Evolutionary conservation across 2,329 filamentous ascomycete genomes (phyloP).

Genomic region (Clonostachys solani): DNA sequence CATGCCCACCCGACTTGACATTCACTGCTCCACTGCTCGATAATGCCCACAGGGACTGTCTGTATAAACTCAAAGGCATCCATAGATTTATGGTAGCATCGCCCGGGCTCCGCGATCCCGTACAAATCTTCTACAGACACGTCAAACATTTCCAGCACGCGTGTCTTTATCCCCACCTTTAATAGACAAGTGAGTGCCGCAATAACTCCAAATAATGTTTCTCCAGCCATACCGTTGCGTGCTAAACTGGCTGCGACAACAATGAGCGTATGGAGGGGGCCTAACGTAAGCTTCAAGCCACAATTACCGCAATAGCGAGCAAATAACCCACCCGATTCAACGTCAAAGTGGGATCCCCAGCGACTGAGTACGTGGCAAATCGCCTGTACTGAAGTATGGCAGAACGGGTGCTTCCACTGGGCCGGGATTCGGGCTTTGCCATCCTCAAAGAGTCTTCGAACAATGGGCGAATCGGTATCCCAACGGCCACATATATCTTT

Average conservation of each 20-base stretch:
- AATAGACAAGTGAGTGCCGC: not conserved
- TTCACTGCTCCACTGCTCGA: no score
- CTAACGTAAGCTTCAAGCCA: not conserved
- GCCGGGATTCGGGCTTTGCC: not conserved
- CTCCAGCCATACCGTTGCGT: not conserved
- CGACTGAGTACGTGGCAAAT: not conserved
- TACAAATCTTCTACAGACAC: not conserved
- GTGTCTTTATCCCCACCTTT: accelerated
- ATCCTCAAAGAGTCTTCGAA: not conserved
- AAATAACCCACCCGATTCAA: not conserved
- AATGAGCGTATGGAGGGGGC: not conserved
- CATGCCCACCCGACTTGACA: not conserved
- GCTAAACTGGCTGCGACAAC: not conserved
- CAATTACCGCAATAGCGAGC: not conserved
- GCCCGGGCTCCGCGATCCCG: not conserved
- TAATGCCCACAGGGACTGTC: not conserved
- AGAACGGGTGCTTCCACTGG: not conserved
- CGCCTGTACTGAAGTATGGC: not conserved
- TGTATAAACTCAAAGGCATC: not conserved
- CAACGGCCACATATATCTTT: not conserved
- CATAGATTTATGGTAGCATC: not conserved
- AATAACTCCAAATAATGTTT: not conserved
- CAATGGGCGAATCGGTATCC: not conserved
- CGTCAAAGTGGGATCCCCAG: not conserved
- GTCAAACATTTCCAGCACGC: not conserved